Evolutionary conservation across 306 rosid genomes (phyloP).

Genomic region (Citrullus amarus): DNA sequence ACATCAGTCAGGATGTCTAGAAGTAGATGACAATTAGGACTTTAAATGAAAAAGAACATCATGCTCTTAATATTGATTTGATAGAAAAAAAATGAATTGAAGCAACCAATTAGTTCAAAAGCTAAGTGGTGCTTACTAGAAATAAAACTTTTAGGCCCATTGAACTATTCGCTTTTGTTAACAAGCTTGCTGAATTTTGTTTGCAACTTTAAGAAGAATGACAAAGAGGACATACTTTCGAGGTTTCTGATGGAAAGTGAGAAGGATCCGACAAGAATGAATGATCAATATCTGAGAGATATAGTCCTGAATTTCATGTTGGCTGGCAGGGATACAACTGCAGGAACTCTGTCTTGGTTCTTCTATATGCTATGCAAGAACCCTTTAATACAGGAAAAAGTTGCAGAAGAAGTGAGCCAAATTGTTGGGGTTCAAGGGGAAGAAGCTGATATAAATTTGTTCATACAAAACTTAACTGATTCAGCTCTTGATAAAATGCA

Average conservation of each 20-base stretch:
- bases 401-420: constrained; percentile 54
- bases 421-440: constrained; percentile 21
- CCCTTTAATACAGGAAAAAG: constrained; percentile 54
- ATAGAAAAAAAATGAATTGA: neutral
- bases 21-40: neutral
- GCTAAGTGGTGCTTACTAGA: neutral
- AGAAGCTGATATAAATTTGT: constrained; percentile 27
- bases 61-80: neutral
- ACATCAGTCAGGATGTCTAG: neutral
- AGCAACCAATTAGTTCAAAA: neutral
- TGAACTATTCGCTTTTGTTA: neutral
- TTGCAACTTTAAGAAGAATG: constrained; percentile 13
- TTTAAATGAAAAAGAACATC: neutral
- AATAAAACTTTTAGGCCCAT: neutral
- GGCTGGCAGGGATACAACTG: constrained; percentile 71
- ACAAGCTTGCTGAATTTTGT: neutral
- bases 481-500: constrained; percentile 54
- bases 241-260: constrained; percentile 65
- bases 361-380: constrained; percentile 66
- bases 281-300: constrained; percentile 50
- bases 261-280: constrained; percentile 41
- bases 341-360: constrained; percentile 71
- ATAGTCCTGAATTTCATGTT: constrained; percentile 55
- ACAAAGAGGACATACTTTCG: constrained; percentile 63
- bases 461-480: constrained; percentile 34